phyloP scores from a whole-genome alignment of 108 stramenopile genomes.

The Pseudonitzschia pungens region DNA sequence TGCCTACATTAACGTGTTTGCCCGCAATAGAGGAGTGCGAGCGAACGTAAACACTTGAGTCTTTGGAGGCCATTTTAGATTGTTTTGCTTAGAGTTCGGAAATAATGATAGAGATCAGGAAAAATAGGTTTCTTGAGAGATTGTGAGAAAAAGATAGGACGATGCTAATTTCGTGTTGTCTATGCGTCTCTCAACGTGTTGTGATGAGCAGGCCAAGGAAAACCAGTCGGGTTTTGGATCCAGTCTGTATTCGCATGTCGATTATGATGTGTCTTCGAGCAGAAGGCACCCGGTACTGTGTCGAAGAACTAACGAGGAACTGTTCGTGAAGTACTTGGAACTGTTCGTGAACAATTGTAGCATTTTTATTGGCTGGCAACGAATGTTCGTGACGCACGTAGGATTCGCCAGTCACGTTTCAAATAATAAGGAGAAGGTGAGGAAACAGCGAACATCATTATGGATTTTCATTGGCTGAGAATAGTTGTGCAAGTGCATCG shows the following conservation, averaged over 20 bases:
- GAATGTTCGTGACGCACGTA: neutral
- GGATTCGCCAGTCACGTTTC: neutral
- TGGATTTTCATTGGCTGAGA: neutral
- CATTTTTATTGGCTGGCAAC: neutral
- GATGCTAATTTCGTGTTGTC: neutral
- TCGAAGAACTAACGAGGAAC: neutral
- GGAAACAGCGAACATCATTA: neutral
- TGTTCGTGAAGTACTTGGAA: neutral
- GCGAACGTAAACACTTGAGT: conserved; percentile 8
- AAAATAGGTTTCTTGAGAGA: neutral
- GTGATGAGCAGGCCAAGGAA: too few relatives aligned
- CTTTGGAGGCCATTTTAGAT: neutral
- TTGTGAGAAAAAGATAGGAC: neutral
- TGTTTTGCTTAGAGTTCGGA: neutral
- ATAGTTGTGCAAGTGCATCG: neutral
- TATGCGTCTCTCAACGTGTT: too few relatives aligned
- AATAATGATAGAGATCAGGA: neutral
- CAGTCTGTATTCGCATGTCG: neutral
- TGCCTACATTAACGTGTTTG: conserved; percentile 82
- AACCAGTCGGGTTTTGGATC: neutral
- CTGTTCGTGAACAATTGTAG: neutral
- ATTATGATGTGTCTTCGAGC: neutral
- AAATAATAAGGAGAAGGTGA: neutral
- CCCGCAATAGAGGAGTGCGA: conserved; percentile 26
- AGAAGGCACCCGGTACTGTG: neutral